These are phyloP conservation scores for Physcomitrium patens DNA, from an alignment of 225 moss, liverwort and hornwort genomes.

Conservation along the genomic window DNA sequence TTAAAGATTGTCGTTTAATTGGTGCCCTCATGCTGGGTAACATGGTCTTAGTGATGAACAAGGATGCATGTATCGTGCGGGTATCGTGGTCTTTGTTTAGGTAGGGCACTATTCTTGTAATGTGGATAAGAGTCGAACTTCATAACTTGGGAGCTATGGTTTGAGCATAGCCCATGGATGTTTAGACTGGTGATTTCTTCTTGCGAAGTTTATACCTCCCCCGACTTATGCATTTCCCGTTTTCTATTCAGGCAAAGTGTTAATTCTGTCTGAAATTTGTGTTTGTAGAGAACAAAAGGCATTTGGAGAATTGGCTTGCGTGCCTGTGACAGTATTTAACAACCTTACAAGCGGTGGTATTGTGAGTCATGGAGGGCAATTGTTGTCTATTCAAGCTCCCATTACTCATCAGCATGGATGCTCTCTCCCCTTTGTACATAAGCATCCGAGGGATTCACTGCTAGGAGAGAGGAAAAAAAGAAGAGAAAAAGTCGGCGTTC, in stretches of 20 bases:
- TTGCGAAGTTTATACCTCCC: no score
- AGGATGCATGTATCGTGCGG: no score
- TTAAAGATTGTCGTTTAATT: no score
- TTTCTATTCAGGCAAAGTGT: background rate
- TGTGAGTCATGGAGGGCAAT: constrained; percentile 11
- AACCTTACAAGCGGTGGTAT: background rate
- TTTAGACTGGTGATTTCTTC: no score
- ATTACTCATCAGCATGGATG: constrained; percentile 14
- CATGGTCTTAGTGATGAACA: no score
- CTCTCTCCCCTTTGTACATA: constrained; percentile 39
- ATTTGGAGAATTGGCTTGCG: constrained; percentile 72
- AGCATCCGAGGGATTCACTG: constrained; percentile 29
- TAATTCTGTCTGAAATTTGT: background rate
- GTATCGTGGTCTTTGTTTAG: no score
- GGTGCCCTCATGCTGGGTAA: no score
- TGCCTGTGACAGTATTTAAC: constrained; percentile 43
- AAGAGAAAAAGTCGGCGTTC: constrained; percentile 4
- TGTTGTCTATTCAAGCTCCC: background rate
- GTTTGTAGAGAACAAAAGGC: constrained; percentile 57
- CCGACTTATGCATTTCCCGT: no score
- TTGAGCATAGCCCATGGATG: no score
- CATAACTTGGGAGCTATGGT: no score
- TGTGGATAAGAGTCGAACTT: no score
- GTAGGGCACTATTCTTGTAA: no score
- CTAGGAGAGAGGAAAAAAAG: constrained; percentile 19